Percentiles rank a stretch among this genome's conserved stretches.
phyloP scores from a whole-genome alignment of 2,329 filamentous ascomycete species.

The Colletotrichum sp. region DNA sequence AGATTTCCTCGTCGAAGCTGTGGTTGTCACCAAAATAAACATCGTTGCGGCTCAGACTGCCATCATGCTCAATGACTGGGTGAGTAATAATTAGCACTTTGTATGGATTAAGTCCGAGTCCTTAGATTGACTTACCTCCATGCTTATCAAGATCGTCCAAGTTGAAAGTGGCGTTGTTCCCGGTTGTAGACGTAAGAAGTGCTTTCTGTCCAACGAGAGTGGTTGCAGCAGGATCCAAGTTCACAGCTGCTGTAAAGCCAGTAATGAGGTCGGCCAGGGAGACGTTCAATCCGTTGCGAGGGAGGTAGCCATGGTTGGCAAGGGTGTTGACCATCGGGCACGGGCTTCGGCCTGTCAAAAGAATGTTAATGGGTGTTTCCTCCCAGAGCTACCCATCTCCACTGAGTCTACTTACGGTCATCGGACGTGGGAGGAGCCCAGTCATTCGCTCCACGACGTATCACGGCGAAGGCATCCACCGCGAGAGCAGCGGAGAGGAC shows the following conservation, averaged over 20 bases:
- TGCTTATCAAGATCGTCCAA: slow-evolving; percentile 32
- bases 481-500: background rate
- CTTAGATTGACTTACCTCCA: slow-evolving; percentile 12
- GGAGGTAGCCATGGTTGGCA: slow-evolving; percentile 28
- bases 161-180: slow-evolving; percentile 30
- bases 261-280: slow-evolving; percentile 18
- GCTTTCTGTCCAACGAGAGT: slow-evolving; percentile 18
- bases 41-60: slow-evolving; percentile 34
- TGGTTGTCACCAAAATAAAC: slow-evolving; percentile 33
- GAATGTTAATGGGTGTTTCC: background rate
- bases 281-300: slow-evolving; percentile 19
- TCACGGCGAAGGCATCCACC: slow-evolving; percentile 4
- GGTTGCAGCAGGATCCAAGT: slow-evolving; percentile 22
- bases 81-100: background rate
- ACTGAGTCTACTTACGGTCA: background rate
- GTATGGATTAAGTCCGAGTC: background rate
- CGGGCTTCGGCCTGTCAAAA: slow-evolving; percentile 21
- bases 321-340: slow-evolving; percentile 30
- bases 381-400: no score
- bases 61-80: slow-evolving; percentile 39
- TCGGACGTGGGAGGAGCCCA: slow-evolving; percentile 10
- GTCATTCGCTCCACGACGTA: background rate
- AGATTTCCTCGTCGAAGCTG: slow-evolving; percentile 32
- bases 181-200: slow-evolving; percentile 29
- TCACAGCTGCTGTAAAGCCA: slow-evolving; percentile 22